A percentile compares a stretch with the other conserved stretches of the same genome.
Conservation (phyloP, 176 grass and related monocot genomes). For the Oryza glaberrima region DNA sequence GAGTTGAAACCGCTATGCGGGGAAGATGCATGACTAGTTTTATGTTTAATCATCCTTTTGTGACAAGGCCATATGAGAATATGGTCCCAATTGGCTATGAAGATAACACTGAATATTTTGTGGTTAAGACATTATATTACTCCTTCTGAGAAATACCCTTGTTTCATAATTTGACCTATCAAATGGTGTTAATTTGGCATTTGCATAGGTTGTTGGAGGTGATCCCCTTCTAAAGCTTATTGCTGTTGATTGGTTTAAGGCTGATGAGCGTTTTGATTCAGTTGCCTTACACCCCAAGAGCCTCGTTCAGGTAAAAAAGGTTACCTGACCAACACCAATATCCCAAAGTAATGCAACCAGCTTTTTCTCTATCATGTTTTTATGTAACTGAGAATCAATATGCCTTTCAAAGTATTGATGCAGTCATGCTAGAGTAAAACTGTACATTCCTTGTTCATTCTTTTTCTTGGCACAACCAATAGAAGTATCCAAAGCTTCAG, state of each 20-base stretch:
- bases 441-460: not conserved
- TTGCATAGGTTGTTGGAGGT: constrained; percentile 77
- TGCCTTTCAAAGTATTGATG: not conserved
- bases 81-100: not conserved
- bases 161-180: constrained; percentile 31
- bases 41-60: constrained; percentile 11
- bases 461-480: not conserved
- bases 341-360: not conserved
- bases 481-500: not conserved
- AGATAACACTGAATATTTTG: constrained; percentile 10
- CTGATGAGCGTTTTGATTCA: constrained; percentile 72
- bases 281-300: constrained; percentile 89
- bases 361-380: not conserved
- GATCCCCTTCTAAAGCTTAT: constrained; percentile 92
- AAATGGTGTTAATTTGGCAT: constrained; percentile 10
- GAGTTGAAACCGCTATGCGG: not conserved
- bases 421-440: not conserved
- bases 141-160: constrained; percentile 16
- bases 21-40: not conserved
- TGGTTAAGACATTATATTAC: constrained; percentile 1
- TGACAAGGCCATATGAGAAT: not conserved
- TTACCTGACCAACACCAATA: constrained; percentile 22
- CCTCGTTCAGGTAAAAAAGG: constrained; percentile 77
- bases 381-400: not conserved
- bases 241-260: constrained; percentile 95